Base-by-base conservation (phyloP, 148 eudicot genomes). In the Gaultheria prostrata region DNA sequence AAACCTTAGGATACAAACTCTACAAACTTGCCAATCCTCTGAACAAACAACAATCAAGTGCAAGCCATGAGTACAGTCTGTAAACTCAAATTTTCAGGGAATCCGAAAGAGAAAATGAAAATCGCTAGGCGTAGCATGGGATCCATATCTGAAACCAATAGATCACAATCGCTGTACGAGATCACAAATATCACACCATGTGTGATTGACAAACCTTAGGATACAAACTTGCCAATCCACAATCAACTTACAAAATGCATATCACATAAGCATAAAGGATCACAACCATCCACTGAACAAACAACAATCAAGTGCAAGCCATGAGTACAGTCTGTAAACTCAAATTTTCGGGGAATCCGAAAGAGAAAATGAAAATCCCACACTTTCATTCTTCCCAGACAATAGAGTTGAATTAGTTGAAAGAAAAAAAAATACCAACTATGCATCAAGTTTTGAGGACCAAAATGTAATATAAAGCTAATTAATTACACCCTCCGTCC, bases 141-240 rank as follows among this genome's bases (percentile, higher is more conserved):
- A 85, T 77, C 86, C 98, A 83, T 94, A 94, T 65, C 98, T 94
- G 87, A 80, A 82, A 85, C 33, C 39, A 84, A 57, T 63, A 70
- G 48, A 21, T 24, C 82, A n/a, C 14, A 82, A 49, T 56, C 20
- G n/a, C 30, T 45, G 3, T 30, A 13, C 3, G 18, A 21, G 15
- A 30, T 26, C 21, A 24, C 20, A 53, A 28, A 39, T n/a, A 76
- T 4, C 24, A 30, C 48, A 21, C 10, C 33, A 10, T 35, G 56
- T 1, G 3, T 17, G 43, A 61, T 46, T 80, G 74, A 4, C 54
- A 65, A 80, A 32, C 54, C 24, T 24, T 46, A 2, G 15, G 24
- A 71, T 70, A 50, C 33, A 35, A 15, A 49, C 20, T 28, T 21
- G 45, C 39, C 28, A 11, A 54, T 20, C 35, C 15, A 24, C 15